Conservation (phyloP, 225 moss, liverwort and hornwort genomes). For the Rhytidiadelphus loreus region DNA sequence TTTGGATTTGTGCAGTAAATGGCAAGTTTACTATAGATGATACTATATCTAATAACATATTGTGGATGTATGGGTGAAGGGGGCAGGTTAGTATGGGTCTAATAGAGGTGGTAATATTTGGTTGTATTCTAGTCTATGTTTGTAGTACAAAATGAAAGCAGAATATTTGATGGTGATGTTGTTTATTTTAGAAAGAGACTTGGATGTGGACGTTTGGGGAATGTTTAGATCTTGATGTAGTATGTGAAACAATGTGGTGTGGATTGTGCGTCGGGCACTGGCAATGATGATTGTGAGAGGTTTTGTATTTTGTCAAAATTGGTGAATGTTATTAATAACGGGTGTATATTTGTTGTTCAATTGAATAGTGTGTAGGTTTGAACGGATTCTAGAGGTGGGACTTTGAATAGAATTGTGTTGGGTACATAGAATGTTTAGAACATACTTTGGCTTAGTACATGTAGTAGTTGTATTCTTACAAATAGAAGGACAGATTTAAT, state of each 20-base stretch:
- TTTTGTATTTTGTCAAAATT: not conserved
- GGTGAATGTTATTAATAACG: not conserved
- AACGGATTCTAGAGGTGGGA: not conserved
- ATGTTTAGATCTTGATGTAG: not conserved
- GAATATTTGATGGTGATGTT: not conserved
- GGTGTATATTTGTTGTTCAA: not conserved
- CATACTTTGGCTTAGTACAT: not conserved
- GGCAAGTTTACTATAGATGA: no score
- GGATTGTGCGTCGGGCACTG: rapidly evolving
- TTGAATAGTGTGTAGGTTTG: not conserved
- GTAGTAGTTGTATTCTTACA: not conserved
- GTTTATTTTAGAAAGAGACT: not conserved
- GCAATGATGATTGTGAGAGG: no score
- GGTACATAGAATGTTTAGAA: not conserved
- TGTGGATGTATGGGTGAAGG: not conserved
- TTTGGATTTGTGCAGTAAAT: no score
- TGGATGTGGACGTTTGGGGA: not conserved
- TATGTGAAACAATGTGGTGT: rapidly evolving
- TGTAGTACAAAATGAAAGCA: not conserved
- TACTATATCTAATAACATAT: not conserved
- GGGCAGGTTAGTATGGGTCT: rapidly evolving
- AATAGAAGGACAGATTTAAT: no score
- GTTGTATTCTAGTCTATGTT: not conserved
- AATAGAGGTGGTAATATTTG: not conserved
- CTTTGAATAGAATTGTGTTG: not conserved